phyloP scores from a whole-genome alignment of 2,329 filamentous ascomycete genomes.

The Aspergillus flavus region DNA sequence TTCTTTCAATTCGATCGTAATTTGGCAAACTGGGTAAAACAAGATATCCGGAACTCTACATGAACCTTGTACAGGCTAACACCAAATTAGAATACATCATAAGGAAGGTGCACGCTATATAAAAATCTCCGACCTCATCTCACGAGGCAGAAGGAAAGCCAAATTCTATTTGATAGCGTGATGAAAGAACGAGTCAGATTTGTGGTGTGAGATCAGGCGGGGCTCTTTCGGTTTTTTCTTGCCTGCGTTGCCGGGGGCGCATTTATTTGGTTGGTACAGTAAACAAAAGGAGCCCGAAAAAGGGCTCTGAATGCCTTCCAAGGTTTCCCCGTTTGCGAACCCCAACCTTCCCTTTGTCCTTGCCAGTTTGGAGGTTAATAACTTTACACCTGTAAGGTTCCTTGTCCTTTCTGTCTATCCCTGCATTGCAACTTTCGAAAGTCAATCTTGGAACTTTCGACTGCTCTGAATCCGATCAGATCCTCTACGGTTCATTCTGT shows the following conservation, averaged over 20 bases:
- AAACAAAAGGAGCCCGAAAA: constrained; percentile 18
- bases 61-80: neutral
- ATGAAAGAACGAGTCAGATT: constrained; percentile 7
- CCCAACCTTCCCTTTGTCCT: neutral
- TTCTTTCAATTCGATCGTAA: neutral
- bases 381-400: neutral
- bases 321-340: constrained; percentile 2
- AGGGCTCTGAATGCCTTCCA: neutral
- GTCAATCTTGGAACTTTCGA: constrained; percentile 6
- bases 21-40: neutral
- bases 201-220: constrained; percentile 9
- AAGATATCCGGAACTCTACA: neutral
- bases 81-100: neutral
- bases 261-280: constrained; percentile 12
- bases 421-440: constrained; percentile 2
- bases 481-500: constrained; percentile 21
- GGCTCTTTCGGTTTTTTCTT: neutral
- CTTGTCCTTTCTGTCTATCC: neutral
- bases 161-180: constrained; percentile 1
- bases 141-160: neutral
- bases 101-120: neutral
- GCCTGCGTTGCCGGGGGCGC: constrained; percentile 21
- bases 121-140: neutral
- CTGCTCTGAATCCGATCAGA: constrained; percentile 24
- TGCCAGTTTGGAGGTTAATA: constrained; percentile 1